Evolutionary conservation across 257 asterid genomes (phyloP).

Genomic region (Jaltomata sinuosa): DNA sequence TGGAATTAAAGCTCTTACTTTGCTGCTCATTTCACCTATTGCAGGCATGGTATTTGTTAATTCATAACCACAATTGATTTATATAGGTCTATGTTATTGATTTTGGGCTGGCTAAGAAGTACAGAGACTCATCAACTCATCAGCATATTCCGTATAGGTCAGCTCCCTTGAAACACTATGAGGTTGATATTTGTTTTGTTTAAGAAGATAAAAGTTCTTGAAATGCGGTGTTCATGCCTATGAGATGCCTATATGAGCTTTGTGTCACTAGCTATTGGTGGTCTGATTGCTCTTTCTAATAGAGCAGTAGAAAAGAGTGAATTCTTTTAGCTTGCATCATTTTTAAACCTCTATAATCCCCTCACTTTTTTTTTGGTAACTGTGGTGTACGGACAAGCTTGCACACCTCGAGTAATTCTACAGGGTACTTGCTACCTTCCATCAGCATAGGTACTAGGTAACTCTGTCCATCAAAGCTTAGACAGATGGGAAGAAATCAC

Average conservation of each 20-base stretch:
- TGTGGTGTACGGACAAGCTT: neutral
- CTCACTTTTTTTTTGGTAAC: neutral
- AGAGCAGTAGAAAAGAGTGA: neutral
- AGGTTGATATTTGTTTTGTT: neutral
- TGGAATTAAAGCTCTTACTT: neutral
- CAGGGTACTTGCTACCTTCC: neutral
- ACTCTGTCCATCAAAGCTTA: neutral
- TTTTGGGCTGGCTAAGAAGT: conserved; percentile 78
- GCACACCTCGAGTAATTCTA: neutral
- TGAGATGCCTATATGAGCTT: neutral
- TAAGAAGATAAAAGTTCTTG: neutral
- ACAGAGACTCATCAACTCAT: conserved; percentile 48
- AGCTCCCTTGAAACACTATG: neutral
- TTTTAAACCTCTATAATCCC: neutral
- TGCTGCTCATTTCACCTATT: neutral
- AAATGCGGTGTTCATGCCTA: neutral
- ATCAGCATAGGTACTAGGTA: neutral
- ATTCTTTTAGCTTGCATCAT: neutral
- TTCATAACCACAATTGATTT: neutral
- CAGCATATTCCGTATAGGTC: conserved; percentile 73
- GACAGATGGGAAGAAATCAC: neutral
- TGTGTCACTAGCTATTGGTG: neutral
- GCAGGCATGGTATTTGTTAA: neutral
- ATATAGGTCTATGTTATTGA: conserved; percentile 41
- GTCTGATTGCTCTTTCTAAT: neutral